A percentile compares a stretch with the other conserved stretches of the same genome.
Conservation (phyloP, 306 rosid species). For the Ochetophila trinervis region DNA sequence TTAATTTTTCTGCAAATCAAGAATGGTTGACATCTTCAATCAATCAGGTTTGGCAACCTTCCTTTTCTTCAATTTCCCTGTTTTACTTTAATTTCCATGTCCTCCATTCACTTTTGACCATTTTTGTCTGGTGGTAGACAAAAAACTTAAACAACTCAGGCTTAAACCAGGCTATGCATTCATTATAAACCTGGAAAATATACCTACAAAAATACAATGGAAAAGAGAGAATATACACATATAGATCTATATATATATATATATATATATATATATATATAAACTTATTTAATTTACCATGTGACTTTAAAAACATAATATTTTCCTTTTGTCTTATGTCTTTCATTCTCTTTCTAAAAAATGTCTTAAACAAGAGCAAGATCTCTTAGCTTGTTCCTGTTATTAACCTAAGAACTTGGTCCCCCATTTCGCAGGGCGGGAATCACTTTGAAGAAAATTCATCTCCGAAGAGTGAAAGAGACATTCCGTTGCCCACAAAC, state of each 20-base stretch:
- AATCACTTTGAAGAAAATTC: slow-evolving; percentile 51
- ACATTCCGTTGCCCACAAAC: slow-evolving; percentile 81
- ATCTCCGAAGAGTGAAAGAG: slow-evolving; percentile 55
- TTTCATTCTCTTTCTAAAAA: slow-evolving; percentile 32
- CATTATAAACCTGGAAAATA: slow-evolving; percentile 30
- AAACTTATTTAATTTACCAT: slow-evolving; percentile 18
- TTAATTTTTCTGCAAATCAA: slow-evolving; percentile 5
- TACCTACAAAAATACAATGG: slow-evolving; percentile 21
- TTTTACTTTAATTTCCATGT: background rate
- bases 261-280: too few relatives aligned
- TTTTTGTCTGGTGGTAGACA: slow-evolving; percentile 17
- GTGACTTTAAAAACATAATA: slow-evolving; percentile 21
- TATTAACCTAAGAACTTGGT: slow-evolving; percentile 46
- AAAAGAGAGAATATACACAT: slow-evolving; percentile 30
- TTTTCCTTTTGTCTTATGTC: slow-evolving; percentile 29
- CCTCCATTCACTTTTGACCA: background rate
- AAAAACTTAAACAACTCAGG: background rate
- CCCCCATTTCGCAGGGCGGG: slow-evolving; percentile 65
- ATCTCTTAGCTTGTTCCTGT: slow-evolving; percentile 39
- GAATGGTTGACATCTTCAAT: background rate
- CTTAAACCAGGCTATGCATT: slow-evolving; percentile 22
- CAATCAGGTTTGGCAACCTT: background rate
- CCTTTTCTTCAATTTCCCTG: background rate
- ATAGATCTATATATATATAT: too few relatives aligned
- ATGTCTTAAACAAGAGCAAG: slow-evolving; percentile 23